Conservation (phyloP, 371 early-diverging fungal species). For the Mucor racemosus region DNA sequence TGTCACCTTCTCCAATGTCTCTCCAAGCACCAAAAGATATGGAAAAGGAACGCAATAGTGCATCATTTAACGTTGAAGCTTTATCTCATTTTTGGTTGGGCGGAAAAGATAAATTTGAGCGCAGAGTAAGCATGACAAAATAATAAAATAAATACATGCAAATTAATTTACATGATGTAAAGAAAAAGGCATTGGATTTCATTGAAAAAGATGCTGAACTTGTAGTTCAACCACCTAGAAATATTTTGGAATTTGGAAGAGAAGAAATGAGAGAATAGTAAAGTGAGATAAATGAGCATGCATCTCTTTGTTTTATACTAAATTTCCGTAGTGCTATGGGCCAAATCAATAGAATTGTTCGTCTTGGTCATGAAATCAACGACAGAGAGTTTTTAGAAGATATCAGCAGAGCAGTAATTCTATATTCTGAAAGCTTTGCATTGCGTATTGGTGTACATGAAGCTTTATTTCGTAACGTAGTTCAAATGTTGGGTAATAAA, state of each 20-base stretch:
- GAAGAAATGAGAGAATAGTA: slow-evolving; percentile 68
- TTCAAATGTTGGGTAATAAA: slow-evolving; percentile 62
- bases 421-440: slow-evolving; percentile 64
- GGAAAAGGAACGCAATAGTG: slow-evolving; percentile 56
- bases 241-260: slow-evolving; percentile 61
- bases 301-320: not conserved
- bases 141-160: not conserved
- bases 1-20: slow-evolving; percentile 44
- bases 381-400: slow-evolving; percentile 23
- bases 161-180: not conserved
- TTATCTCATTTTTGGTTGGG: slow-evolving; percentile 55
- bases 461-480: slow-evolving; percentile 58
- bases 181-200: slow-evolving; percentile 50
- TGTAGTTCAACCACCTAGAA: slow-evolving; percentile 55
- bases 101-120: slow-evolving; percentile 51
- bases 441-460: slow-evolving; percentile 71
- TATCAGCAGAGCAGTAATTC: slow-evolving; percentile 25
- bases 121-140: slow-evolving; percentile 33
- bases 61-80: slow-evolving; percentile 58
- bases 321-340: slow-evolving; percentile 53
- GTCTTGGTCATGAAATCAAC: slow-evolving; percentile 23
- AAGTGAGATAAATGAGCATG: not conserved
- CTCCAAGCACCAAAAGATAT: slow-evolving; percentile 44
- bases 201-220: slow-evolving; percentile 66
- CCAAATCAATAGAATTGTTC: slow-evolving; percentile 55